These are phyloP conservation scores for Hypoxylon subgilvum DNA, from an alignment of 495 filamentous ascomycete species.

Conservation along the genomic window DNA sequence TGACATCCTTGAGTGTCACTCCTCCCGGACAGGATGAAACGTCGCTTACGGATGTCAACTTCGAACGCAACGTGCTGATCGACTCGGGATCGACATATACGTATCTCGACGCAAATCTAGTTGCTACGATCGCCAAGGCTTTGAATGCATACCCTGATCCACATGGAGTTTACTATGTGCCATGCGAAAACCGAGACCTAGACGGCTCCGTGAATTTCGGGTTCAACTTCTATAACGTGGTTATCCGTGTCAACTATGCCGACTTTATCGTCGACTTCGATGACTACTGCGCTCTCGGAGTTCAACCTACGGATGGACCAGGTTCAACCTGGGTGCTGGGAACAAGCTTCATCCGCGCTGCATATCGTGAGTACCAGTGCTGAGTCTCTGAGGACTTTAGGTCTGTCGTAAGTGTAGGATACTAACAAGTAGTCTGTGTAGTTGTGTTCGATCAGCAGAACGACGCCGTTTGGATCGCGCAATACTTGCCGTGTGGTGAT, in stretches of 20 bases:
- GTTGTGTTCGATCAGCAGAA: slow-evolving; percentile 55
- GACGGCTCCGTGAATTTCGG: slow-evolving; percentile 52
- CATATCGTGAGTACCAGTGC: slow-evolving; percentile 45
- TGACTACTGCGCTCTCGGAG: slow-evolving; percentile 48
- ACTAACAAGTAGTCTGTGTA: slow-evolving; percentile 21
- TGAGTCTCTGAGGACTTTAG: neutral
- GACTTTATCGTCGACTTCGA: slow-evolving; percentile 52
- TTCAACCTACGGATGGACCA: slow-evolving; percentile 46
- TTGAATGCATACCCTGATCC: slow-evolving; percentile 45
- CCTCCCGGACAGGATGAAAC: slow-evolving; percentile 36
- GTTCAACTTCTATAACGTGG: slow-evolving; percentile 50
- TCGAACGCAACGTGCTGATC: slow-evolving; percentile 47
- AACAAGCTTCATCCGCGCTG: slow-evolving; percentile 52
- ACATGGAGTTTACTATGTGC: slow-evolving; percentile 47
- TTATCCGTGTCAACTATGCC: slow-evolving; percentile 51
- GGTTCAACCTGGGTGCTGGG: slow-evolving; percentile 48
- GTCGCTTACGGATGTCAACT: slow-evolving; percentile 42
- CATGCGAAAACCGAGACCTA: slow-evolving; percentile 43
- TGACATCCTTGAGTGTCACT: slow-evolving; percentile 50
- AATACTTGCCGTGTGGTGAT: slow-evolving; percentile 51
- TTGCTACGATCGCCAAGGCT: slow-evolving; percentile 43
- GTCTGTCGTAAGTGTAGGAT: neutral
- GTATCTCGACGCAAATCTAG: slow-evolving; percentile 48
- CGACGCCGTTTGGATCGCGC: slow-evolving; percentile 53
- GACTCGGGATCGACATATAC: slow-evolving; percentile 53